Conservation (phyloP, 306 rosid species). For the Fagus sylvatica region DNA sequence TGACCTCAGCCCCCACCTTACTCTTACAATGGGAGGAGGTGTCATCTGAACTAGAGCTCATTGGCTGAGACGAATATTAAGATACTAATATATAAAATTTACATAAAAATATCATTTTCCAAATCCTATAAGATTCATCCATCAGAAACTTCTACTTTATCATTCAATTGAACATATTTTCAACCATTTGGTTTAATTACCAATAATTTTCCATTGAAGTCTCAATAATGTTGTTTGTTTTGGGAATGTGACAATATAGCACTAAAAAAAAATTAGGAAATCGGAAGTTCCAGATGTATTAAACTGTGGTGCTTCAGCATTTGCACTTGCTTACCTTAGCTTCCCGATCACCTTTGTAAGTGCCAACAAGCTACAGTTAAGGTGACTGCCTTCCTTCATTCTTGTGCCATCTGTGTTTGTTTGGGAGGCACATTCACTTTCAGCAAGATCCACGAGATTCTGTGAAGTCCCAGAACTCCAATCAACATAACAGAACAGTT, state of each 20-base stretch:
- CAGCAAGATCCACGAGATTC: slow-evolving; percentile 97
- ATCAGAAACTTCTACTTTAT: background rate
- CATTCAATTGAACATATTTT: background rate
- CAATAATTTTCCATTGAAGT: background rate
- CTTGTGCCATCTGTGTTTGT: slow-evolving; percentile 68
- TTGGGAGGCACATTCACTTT: slow-evolving; percentile 94
- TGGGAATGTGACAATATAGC: background rate
- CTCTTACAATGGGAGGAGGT: too few relatives aligned
- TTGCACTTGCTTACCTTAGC: slow-evolving; percentile 60
- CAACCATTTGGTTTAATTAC: background rate
- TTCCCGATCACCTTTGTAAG: slow-evolving; percentile 89
- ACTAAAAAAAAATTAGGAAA: slow-evolving; percentile 11
- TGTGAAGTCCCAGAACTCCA: slow-evolving; percentile 28
- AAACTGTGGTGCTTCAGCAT: slow-evolving; percentile 14
- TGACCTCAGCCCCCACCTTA: too few relatives aligned
- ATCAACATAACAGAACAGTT: slow-evolving; percentile 26
- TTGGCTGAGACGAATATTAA: too few relatives aligned
- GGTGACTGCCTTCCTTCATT: slow-evolving; percentile 90
- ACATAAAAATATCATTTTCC: background rate
- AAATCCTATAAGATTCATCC: background rate
- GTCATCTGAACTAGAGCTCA: too few relatives aligned
- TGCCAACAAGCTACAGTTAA: slow-evolving; percentile 84
- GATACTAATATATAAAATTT: background rate
- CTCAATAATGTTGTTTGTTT: background rate
- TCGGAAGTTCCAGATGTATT: slow-evolving; percentile 11